Evolutionary conservation across 1,139 yeast genomes (phyloP).

Genomic region (Tardiomyces depauwii): DNA sequence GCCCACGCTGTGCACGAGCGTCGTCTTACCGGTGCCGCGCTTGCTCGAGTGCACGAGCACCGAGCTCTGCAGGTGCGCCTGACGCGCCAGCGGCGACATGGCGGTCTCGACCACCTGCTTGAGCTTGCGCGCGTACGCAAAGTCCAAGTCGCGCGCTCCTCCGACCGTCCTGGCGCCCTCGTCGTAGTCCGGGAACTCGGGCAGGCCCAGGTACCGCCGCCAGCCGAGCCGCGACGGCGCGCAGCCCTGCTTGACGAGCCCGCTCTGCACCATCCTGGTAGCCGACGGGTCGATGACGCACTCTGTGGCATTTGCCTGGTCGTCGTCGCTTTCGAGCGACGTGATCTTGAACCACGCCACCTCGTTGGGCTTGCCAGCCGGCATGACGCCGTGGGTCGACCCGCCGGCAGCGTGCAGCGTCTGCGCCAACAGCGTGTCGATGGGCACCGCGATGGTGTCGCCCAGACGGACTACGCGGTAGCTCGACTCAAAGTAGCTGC

Average conservation of each 20-base stretch:
- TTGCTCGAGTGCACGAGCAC: conserved; percentile 57
- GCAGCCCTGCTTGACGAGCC: conserved; percentile 29
- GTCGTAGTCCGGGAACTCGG: conserved; percentile 25
- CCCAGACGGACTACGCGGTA: conserved; percentile 48
- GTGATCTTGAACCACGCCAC: conserved; percentile 75
- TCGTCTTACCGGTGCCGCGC: conserved; percentile 72
- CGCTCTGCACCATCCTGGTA: conserved; percentile 61
- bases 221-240: conserved; percentile 39
- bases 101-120: conserved; percentile 24
- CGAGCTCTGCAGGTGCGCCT: conserved; percentile 40
- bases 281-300: conserved; percentile 51
- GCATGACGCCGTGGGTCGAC: conserved; percentile 24
- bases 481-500: conserved; percentile 47
- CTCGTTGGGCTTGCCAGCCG: conserved; percentile 55
- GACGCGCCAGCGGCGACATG: conserved; percentile 22
- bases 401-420: conserved; percentile 36
- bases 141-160: conserved; percentile 22
- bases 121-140: conserved; percentile 38
- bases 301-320: conserved; percentile 30
- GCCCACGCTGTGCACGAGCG: conserved; percentile 46
- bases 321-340: conserved; percentile 15
- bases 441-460: conserved; percentile 65
- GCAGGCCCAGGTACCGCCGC: conserved; percentile 37
- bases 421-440: conserved; percentile 61
- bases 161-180: conserved; percentile 6